A percentile compares a stretch with the other conserved stretches of the same genome.
Conservation (phyloP, 192 early-diverging fungal species). For the Entomortierella beljakovae region DNA sequence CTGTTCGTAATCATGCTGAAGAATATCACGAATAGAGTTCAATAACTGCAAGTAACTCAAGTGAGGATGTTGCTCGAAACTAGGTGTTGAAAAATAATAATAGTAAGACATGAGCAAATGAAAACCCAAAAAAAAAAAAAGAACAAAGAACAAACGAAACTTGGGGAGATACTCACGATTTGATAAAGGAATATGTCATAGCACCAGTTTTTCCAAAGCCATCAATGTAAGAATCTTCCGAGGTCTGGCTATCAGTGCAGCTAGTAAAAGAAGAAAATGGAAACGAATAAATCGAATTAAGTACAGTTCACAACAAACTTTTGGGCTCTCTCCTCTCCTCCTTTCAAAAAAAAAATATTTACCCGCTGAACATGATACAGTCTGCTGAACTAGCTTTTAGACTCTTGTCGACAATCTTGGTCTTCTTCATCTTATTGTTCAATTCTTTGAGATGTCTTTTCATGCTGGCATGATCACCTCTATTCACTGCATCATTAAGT, state of each 20-base stretch:
- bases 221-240: constrained; percentile 77
- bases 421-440: constrained; percentile 38
- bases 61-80: constrained; percentile 63
- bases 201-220: constrained; percentile 73
- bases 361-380: constrained; percentile 85
- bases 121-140: neutral
- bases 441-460: constrained; percentile 56
- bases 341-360: too few species aligned
- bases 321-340: neutral
- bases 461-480: constrained; percentile 60
- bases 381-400: constrained; percentile 75
- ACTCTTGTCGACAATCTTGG: constrained; percentile 24
- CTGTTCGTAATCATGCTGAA: constrained; percentile 75
- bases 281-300: neutral
- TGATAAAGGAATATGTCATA: constrained; percentile 82
- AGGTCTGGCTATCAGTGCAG: constrained; percentile 86
- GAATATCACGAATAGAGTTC: constrained; percentile 72
- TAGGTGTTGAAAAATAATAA: constrained; percentile 4
- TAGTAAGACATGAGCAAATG: constrained; percentile 38
- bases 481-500: constrained; percentile 58
- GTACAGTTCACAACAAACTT: too few species aligned
- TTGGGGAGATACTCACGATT: constrained; percentile 38
- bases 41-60: constrained; percentile 80
- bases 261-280: constrained; percentile 9
- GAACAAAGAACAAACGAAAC: neutral